Percentiles rank a stretch among this genome's conserved stretches.
phyloP scores from a whole-genome alignment of 2,329 filamentous ascomycete genomes.

The Metarhizium rileyi region DNA sequence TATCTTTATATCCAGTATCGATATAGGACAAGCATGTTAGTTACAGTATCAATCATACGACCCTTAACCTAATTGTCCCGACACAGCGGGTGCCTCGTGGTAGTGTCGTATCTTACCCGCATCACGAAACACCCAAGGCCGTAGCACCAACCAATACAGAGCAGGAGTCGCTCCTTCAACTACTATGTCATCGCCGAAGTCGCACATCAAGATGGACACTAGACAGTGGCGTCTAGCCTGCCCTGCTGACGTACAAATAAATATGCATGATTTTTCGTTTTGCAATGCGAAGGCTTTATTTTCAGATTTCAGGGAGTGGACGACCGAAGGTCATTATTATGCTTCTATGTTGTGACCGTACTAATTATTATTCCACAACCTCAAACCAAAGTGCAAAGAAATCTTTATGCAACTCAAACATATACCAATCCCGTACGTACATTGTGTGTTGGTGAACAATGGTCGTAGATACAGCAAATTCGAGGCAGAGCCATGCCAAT shows the following conservation, averaged over 20 bases:
- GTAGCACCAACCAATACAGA: background rate
- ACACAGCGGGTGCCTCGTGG: background rate
- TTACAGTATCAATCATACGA: too few species aligned
- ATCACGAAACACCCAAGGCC: too few species aligned
- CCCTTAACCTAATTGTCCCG: too few species aligned
- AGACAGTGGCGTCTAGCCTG: too few species aligned
- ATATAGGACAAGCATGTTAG: too few species aligned
- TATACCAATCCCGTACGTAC: background rate
- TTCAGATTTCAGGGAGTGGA: background rate
- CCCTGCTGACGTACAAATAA: too few species aligned
- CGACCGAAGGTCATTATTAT: background rate
- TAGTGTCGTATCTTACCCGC: background rate
- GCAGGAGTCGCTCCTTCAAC: too few species aligned
- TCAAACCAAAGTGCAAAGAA: background rate
- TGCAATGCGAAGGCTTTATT: background rate
- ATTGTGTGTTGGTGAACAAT: background rate
- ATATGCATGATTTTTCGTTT: background rate
- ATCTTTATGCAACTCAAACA: background rate
- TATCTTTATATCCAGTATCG: too few species aligned
- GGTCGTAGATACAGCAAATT: background rate
- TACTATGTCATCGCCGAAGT: too few species aligned
- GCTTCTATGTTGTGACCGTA: background rate
- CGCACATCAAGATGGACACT: too few species aligned
- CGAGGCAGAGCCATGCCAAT: background rate
- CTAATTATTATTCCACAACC: background rate